Evolutionary conservation across 768 basidiomycete species (phyloP).

Genomic region (Rhizopogon vinicolor): DNA sequence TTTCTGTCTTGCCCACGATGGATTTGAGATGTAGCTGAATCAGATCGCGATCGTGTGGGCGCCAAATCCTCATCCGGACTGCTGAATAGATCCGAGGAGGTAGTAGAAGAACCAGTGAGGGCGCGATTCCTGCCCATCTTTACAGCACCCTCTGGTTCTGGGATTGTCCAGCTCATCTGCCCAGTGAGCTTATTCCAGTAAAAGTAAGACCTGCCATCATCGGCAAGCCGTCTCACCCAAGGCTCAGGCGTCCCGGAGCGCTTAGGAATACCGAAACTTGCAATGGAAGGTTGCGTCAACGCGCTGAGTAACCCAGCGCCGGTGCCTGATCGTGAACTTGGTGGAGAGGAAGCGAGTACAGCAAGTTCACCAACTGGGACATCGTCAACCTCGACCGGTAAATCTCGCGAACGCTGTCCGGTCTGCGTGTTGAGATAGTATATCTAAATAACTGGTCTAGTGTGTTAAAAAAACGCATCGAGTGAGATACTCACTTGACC

Average conservation of each 20-base stretch:
- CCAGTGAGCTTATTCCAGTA: constrained; percentile 73
- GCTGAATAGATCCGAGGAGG: constrained; percentile 24
- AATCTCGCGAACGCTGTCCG: constrained; percentile 74
- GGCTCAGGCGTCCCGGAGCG: constrained; percentile 67
- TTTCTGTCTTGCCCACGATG: constrained; percentile 22
- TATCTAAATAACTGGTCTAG: constrained; percentile 49
- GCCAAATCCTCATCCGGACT: constrained; percentile 18
- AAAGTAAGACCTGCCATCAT: constrained; percentile 79
- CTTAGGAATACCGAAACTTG: constrained; percentile 59
- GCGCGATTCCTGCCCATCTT: constrained; percentile 30
- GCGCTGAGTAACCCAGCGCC: constrained; percentile 45
- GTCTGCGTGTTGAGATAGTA: constrained; percentile 93
- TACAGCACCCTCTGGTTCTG: constrained; percentile 34
- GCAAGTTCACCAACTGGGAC: constrained; percentile 59
- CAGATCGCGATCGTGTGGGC: constrained; percentile 25
- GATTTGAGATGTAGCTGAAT: constrained; percentile 28
- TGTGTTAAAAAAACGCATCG: not conserved
- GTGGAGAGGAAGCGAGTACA: constrained; percentile 48
- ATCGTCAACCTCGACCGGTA: constrained; percentile 75
- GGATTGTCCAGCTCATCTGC: constrained; percentile 63
- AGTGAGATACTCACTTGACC: constrained; percentile 64
- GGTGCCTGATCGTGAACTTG: constrained; percentile 51
- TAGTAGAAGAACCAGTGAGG: constrained; percentile 27
- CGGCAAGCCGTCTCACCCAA: constrained; percentile 78
- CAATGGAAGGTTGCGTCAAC: constrained; percentile 29